These are phyloP conservation scores for Fonsecaea pedrosoi DNA, from an alignment of 2,329 filamentous ascomycete species.

Conservation along the genomic window DNA sequence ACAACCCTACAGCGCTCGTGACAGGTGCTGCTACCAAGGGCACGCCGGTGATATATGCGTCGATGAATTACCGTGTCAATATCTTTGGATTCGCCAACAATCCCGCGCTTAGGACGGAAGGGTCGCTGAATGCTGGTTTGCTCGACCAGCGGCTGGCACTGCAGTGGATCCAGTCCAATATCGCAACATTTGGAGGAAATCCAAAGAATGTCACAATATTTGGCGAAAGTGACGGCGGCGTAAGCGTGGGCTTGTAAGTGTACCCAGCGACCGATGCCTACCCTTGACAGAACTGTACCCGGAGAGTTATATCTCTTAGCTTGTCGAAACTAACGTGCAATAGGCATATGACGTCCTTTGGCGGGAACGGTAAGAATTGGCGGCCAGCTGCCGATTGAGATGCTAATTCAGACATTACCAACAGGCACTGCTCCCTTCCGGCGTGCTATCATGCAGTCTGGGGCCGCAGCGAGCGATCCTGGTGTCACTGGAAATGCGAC, in stretches of 20 bases:
- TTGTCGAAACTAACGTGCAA: not conserved
- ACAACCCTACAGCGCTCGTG: conserved; percentile 31
- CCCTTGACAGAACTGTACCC: not conserved
- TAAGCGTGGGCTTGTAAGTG: conserved; percentile 49
- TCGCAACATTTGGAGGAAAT: conserved; percentile 38
- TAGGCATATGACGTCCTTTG: conserved; percentile 57
- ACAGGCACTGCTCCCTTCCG: conserved; percentile 55
- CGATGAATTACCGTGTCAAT: conserved; percentile 35
- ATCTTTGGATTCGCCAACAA: conserved; percentile 49
- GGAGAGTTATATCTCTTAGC: not conserved
- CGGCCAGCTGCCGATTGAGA: not conserved
- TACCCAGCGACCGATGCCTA: not conserved
- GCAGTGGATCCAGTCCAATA: conserved; percentile 38
- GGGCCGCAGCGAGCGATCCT: conserved; percentile 60
- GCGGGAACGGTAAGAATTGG: conserved; percentile 42
- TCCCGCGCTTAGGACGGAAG: conserved; percentile 34
- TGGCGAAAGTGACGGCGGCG: conserved; percentile 59
- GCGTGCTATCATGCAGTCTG: conserved; percentile 50
- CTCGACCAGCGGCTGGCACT: conserved; percentile 37
- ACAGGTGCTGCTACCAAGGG: conserved; percentile 23
- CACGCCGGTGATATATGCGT: conserved; percentile 30
- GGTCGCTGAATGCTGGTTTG: conserved; percentile 50
- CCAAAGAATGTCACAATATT: conserved; percentile 41
- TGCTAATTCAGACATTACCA: not conserved
- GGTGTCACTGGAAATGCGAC: conserved; percentile 59